Conservation (phyloP, 169 alveolate species). For the Eimeria sp. region DNA sequence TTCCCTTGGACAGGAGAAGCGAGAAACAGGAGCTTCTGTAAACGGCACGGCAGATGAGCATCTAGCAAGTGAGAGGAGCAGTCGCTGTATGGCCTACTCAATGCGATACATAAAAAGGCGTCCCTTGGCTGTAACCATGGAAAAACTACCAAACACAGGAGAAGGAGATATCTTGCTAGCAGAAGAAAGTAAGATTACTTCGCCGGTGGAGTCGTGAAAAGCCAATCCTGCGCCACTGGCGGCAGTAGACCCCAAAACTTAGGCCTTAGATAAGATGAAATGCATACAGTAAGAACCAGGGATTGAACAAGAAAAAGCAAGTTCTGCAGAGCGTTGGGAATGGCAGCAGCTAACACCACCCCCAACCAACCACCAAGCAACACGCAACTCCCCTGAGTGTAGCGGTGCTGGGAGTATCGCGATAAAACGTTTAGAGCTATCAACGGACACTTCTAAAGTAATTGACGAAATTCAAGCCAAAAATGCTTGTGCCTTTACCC, state of each 20-base stretch:
- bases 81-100: not conserved
- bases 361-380: not conserved
- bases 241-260: not conserved
- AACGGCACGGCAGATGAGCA: not conserved
- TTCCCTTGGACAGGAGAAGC: not conserved
- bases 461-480: not conserved
- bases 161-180: not conserved
- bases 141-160: not conserved
- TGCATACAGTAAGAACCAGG: not conserved
- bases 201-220: not conserved
- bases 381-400: not conserved
- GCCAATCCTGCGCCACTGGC: not conserved
- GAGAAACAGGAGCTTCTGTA: not conserved
- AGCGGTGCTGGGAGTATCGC: not conserved
- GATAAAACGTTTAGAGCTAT: not conserved
- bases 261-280: not conserved
- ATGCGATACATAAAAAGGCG: not conserved
- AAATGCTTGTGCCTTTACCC: not conserved
- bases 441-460: too few relatives aligned
- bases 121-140: not conserved
- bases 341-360: slow-evolving; percentile 14
- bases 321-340: not conserved
- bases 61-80: not conserved
- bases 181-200: not conserved
- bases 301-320: not conserved